Evolutionary conservation across 345 rosid genomes (phyloP), one percentile per base, ranked within the genome.

Genomic region (Clarkia xantiana): DNA sequence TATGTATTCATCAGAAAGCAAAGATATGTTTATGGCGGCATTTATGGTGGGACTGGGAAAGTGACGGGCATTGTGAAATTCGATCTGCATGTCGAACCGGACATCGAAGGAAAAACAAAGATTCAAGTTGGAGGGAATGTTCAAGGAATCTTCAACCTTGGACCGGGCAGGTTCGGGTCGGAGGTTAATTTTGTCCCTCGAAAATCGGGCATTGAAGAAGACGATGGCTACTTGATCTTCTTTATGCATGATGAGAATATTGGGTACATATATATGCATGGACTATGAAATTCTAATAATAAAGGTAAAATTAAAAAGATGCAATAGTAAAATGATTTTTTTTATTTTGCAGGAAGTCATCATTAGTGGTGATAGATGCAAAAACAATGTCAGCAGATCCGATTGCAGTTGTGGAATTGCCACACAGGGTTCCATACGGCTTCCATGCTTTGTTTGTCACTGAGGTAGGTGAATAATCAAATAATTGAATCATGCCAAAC

Each of bases 111-210:
- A 29, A 86, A 79, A 62, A 51, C 17, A 20, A 66, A 64, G 73
- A 70, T 91, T 63, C 93, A 76, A 71, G 84, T 81, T 41, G 98
- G 94, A 59, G 94, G 96, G 36, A 91, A 91, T 67, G 76, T 91
- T 50, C 68, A 67, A 68, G 98, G 98, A 43, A 54, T 91, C 59
- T 83, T 79, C 67, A 81, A 79, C 52, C 76, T 86, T 29, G 94
- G 96, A 45, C 73, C 76, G n/a, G 85, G 93, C 57, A 78, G 80
- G 69, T 91, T 70, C 65, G 93, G 98, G 67, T 86, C 98, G 56
- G 98, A 91, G 60, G 98, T 96, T 44, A 49, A 86, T 41, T 86
- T 74, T 71, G 89, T 91, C 59, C 96, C 96, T 44, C 64, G 76
- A 49, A 69, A 74, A 45, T 65, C 79, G 6, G 77, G 79, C 34